Base-by-base conservation (phyloP, 2,329 filamentous ascomycete genomes). In the Chrysosporium queenslandicum region DNA sequence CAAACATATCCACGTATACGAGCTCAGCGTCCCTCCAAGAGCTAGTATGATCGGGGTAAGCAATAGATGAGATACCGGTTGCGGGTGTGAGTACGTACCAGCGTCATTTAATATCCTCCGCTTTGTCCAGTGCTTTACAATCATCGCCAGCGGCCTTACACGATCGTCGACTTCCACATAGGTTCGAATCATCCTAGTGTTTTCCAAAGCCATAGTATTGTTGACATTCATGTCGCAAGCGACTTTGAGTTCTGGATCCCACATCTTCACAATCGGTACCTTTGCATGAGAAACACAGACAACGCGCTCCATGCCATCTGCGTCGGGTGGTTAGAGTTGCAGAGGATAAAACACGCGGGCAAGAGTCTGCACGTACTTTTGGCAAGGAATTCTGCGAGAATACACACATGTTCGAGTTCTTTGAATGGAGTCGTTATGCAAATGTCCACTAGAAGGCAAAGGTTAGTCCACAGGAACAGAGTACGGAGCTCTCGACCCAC, bases 151-250 rank as follows among this genome's bases (percentile, higher is more conserved):
- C 41, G 87, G 89, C 40, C 92, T 82, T 52, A 98, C 88, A 56
- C 92, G 83, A 36, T 89, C 82, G 68, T 98, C 92, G 53, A 94
- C 85, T 63, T 94, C 83, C 56, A 98, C 88, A 70, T 98, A 98
- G 0, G 89, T 95, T 66, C 90, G 87, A 62, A 98, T 92, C 90
- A 98, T 94, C 47, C 90, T 82, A 12, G 92, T 98, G 64, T 98
- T 98, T 68, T 97, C 90, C 56, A 98, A 74, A 3, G 92, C 92
- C 50, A 94, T 71, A 0, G 90, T 92, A 63, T 97, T 98, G 73
- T 98, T 98, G 71, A 98, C 90, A 61, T 98, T 98, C 85, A 98
- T 92, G 66, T 98, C 92, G 68, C 90, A 96, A 14, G 89, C 86
- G 47, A 98, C 76, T 58, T 83, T 76, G 53, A 96, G 75, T 67